A percentile compares a stretch with the other conserved stretches of the same genome.
phyloP scores from a whole-genome alignment of 2,329 filamentous ascomycete genomes.

The Fonsecaea pugnacius region DNA sequence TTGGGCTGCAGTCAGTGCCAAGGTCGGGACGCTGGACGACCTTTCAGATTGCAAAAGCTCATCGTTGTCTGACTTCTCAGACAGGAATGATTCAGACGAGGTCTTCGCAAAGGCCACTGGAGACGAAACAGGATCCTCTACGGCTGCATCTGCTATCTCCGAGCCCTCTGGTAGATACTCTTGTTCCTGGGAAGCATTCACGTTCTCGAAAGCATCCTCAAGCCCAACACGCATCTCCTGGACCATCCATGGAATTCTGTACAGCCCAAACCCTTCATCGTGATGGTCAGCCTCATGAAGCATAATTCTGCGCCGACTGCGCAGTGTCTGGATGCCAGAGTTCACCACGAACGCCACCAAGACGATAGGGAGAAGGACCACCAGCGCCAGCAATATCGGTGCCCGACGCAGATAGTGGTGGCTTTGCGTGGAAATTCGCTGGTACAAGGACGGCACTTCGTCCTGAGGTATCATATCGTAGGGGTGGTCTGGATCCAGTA shows the following conservation, averaged over 20 bases:
- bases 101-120: constrained; percentile 19
- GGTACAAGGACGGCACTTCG: constrained; percentile 43
- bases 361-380: constrained; percentile 74
- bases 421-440: constrained; percentile 44
- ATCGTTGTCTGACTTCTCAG: constrained; percentile 42
- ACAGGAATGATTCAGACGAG: constrained; percentile 25
- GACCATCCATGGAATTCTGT: constrained; percentile 75
- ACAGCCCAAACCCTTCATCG: constrained; percentile 69
- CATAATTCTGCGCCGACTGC: constrained; percentile 73
- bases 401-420: constrained; percentile 56
- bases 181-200: constrained; percentile 70
- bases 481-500: constrained; percentile 71
- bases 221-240: constrained; percentile 75
- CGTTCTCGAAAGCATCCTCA: constrained; percentile 75
- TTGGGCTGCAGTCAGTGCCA: constrained; percentile 78
- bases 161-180: constrained; percentile 68
- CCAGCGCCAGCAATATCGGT: constrained; percentile 67
- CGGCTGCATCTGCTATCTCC: constrained; percentile 46
- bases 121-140: constrained; percentile 15
- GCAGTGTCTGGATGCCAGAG: constrained; percentile 74
- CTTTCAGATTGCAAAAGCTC: constrained; percentile 15
- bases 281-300: constrained; percentile 74
- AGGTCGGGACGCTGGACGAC: constrained; percentile 63
- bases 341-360: constrained; percentile 74
- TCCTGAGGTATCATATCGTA: constrained; percentile 53